Percentiles rank a stretch among this genome's conserved stretches.
These are phyloP conservation scores for Penicillium egyptiacum DNA, from an alignment of 495 filamentous ascomycete species.

Conservation along the genomic window DNA sequence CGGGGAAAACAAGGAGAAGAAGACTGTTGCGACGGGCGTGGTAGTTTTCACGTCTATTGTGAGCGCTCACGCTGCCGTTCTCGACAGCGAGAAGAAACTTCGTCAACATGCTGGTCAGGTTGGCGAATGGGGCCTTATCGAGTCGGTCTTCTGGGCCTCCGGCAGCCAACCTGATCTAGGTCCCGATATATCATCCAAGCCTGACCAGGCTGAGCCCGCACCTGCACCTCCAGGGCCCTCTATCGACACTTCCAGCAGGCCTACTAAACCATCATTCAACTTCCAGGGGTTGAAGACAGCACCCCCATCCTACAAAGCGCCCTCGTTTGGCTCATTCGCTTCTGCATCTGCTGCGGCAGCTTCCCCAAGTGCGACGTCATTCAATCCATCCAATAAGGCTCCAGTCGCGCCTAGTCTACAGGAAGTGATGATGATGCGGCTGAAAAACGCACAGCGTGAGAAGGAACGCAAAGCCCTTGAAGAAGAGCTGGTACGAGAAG, in stretches of 20 bases:
- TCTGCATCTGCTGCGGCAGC: conserved; percentile 32
- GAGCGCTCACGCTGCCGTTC: conserved; percentile 58
- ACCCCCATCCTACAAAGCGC: conserved; percentile 39
- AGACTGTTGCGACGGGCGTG: conserved; percentile 53
- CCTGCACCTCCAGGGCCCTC: conserved; percentile 25
- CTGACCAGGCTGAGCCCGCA: conserved; percentile 7
- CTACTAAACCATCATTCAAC: conserved; percentile 34
- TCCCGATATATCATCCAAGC: conserved; percentile 20
- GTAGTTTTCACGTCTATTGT: conserved; percentile 60
- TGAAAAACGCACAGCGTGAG: conserved; percentile 59
- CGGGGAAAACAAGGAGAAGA: conserved; percentile 54
- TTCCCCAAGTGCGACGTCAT: conserved; percentile 30
- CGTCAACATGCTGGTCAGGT: conserved; percentile 25
- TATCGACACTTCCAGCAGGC: conserved; percentile 17
- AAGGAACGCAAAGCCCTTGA: conserved; percentile 55
- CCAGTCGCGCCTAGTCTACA: conserved; percentile 52
- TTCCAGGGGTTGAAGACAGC: conserved; percentile 38
- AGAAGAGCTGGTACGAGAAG: conserved; percentile 54
- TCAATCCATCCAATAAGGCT: conserved; percentile 30
- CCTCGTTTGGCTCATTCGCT: conserved; percentile 53
- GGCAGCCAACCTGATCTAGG: conserved; percentile 51
- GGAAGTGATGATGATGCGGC: conserved; percentile 59
- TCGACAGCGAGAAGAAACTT: conserved; percentile 50
- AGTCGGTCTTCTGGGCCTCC: conserved; percentile 58
- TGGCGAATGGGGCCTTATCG: conserved; percentile 47